Base-by-base conservation (phyloP, 345 rosid genomes). In the Turnera subulata region DNA sequence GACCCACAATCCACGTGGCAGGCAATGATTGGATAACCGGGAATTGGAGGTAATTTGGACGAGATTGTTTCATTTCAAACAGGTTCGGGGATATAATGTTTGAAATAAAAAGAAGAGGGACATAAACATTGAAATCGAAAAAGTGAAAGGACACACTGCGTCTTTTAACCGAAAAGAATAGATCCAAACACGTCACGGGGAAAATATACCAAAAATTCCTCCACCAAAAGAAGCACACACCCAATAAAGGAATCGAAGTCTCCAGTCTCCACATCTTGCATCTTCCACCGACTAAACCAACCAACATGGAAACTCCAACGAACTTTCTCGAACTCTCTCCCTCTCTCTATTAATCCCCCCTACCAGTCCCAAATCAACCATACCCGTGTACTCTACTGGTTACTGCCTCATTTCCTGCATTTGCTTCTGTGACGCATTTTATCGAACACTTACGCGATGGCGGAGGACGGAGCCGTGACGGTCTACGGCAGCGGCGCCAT, bases 271-370 rank as follows among this genome's bases (percentile, higher is more conserved):
- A 61, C 61, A 22, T 8, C 38, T 29, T 44, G 42, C 49, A 13
- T 54, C 44, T 6, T 23, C 59, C 78, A 79, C 69, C 74, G 72
- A 72, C 75, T 66, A 37, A 24, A 13, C 45, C 45, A 42, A 42
- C 58, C 58, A 52, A 47, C 62, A 24, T 52, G 4, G 46, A 64
- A 51, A 8, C 44, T 13, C 43, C 16, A 4, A 2, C 14, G 75
- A 70, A 66, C n/a, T 53, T 70, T 70, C 79, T 66, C 32, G 79
- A 70, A 46, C 17, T 1, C 26, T 1, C 56, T 12, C 32, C 11
- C 43, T 6, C 11, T n/a, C 43, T 51, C 56, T 43, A 21, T 35
- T 2, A 19, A 3, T 17, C 29, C 49, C 4, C 32, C 24, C 53
- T 6, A 23, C 4, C 26, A 21, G 13, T 8, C 45, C n/a, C 2